Base-by-base conservation (phyloP, 768 basidiomycete species). In the Suillus fuscotomentosus region DNA sequence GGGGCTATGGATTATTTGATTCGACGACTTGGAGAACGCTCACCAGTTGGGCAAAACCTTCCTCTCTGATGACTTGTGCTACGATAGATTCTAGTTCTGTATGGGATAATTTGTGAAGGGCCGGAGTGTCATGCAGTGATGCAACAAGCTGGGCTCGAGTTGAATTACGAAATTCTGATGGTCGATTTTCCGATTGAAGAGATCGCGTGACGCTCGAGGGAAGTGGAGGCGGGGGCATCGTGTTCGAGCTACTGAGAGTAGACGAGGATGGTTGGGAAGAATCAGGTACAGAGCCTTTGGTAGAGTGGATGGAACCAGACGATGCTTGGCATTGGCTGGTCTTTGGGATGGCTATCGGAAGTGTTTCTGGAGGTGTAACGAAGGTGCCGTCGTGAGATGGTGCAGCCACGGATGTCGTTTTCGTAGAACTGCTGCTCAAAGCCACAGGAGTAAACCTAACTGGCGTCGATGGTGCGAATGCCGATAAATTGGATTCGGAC, bases 11-110 rank as follows among this genome's bases (percentile, higher is more conserved):
- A 14, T 60, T 39, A 24, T 27, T 27, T 41, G 8, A 42, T 41
- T 9, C 3, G 24, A 59, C 27, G 2, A 41, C 17, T 27, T 42
- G 10, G 39, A 41, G 14, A 41, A 54, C 17, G 10, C 84, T 66
- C 69, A 92, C 94, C 84, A 98, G 81, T 67, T 84, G 82, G 11
- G 82, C 75, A 71, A 97, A 94, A 8, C 93, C 87, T 60, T 95
- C 87, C 73, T 92, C 90, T 61, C 86, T 83, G 20, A 92, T 80
- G 27, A 91, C 82, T 34, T 86, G 81, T 14, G 82, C 80, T 20
- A 92, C 81, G 3, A 89, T 71, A 51, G 75, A 74, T 69, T 91
- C 88, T 14, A 92, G 81, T 7, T 82, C 79, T 13, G 73, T 63
- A 41, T 73, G 77, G 27, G 88, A 73, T 36, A 91, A 73, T 59